phyloP scores from a whole-genome alignment of 139 green algal species.

The Asterochloris erici region DNA sequence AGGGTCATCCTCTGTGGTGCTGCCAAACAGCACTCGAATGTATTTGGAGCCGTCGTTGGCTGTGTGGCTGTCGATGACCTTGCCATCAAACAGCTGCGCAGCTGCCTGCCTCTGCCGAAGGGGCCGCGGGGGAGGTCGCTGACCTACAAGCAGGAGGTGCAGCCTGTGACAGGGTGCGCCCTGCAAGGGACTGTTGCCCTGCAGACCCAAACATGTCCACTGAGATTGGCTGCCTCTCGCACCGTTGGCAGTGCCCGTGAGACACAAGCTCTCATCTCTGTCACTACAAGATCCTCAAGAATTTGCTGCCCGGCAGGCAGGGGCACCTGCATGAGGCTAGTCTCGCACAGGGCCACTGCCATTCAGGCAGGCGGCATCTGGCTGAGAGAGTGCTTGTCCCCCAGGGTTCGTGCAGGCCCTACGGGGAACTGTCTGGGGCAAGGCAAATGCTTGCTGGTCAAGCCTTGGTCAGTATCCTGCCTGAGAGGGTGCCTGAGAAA shows the following conservation, averaged over 20 bases:
- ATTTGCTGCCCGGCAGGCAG: no score
- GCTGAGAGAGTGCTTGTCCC: no score
- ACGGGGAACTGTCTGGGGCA: background rate
- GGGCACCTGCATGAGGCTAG: no score
- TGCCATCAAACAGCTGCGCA: constrained; percentile 15
- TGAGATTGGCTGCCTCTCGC: background rate
- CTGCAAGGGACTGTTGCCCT: background rate
- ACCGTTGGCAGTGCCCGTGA: background rate
- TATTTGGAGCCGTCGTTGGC: constrained; percentile 39
- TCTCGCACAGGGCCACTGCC: no score
- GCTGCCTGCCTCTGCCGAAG: constrained; percentile 16
- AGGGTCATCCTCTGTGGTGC: constrained; percentile 13
- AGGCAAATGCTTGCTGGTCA: background rate
- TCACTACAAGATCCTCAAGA: no score
- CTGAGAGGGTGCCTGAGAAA: background rate
- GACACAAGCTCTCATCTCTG: background rate
- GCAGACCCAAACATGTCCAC: background rate
- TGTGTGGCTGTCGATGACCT: constrained; percentile 31
- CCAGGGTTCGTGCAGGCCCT: no score
- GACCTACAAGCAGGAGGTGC: background rate
- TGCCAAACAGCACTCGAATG: constrained; percentile 21
- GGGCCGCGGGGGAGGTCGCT: constrained; percentile 18
- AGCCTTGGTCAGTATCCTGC: no score
- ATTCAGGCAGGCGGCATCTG: no score
- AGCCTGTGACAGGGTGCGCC: no score